Percentiles rank a stretch among this genome's conserved stretches.
Conservation (phyloP, 768 basidiomycete species). For the Naganishia antarctica region DNA sequence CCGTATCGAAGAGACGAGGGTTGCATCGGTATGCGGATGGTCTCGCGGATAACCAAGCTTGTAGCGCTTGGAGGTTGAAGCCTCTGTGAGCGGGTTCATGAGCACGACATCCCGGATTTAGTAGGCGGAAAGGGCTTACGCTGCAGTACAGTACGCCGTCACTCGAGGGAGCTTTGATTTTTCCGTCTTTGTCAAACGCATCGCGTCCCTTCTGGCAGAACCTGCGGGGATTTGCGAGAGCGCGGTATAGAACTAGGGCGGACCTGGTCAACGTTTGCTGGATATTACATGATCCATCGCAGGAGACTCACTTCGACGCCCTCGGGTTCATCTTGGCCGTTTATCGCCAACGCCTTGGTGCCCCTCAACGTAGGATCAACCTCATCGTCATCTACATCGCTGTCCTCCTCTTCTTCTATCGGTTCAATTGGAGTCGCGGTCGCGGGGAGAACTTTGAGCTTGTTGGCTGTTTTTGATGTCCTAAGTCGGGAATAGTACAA, state of each 20-base stretch:
- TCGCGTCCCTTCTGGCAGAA: slow-evolving; percentile 83
- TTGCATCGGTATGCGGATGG: slow-evolving; percentile 76
- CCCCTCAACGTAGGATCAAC: background rate
- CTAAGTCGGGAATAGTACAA: slow-evolving; percentile 26
- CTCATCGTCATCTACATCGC: slow-evolving; percentile 26
- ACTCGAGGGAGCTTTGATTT: slow-evolving; percentile 91
- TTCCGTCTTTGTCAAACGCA: slow-evolving; percentile 78
- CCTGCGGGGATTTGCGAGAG: slow-evolving; percentile 90
- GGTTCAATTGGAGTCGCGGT: slow-evolving; percentile 4
- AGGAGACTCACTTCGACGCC: slow-evolving; percentile 43
- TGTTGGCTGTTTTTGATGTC: slow-evolving; percentile 47
- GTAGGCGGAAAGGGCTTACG: slow-evolving; percentile 53
- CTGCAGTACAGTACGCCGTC: slow-evolving; percentile 93
- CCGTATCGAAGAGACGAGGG: slow-evolving; percentile 74
- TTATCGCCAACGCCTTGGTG: slow-evolving; percentile 15
- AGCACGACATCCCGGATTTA: background rate
- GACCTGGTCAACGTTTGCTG: background rate
- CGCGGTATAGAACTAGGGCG: slow-evolving; percentile 77
- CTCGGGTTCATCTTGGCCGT: slow-evolving; percentile 35
- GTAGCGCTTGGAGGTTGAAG: slow-evolving; percentile 77
- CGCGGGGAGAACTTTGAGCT: slow-evolving; percentile 48
- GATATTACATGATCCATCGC: background rate
- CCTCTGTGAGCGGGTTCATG: slow-evolving; percentile 56
- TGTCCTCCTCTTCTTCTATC: slow-evolving; percentile 43
- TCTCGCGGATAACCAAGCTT: slow-evolving; percentile 83